A percentile compares a stretch with the other conserved stretches of the same genome.
Conservation (phyloP, 768 basidiomycete species). For the Leccinellum albellum region DNA sequence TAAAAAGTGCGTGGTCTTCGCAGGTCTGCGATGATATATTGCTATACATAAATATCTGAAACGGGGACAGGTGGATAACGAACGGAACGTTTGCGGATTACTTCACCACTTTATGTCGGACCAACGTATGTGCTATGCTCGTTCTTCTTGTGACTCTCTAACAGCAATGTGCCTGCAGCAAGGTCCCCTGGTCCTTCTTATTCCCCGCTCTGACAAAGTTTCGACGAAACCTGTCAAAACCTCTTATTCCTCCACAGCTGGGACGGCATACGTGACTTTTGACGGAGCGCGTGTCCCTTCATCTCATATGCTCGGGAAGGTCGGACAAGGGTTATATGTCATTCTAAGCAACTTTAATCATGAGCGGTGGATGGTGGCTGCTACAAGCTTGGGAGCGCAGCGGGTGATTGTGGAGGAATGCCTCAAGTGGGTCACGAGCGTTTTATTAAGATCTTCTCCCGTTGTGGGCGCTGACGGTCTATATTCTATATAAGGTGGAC, state of each 20-base stretch:
- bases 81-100: constrained; percentile 85
- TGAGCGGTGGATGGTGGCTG: constrained; percentile 84
- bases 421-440: constrained; percentile 53
- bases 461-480: constrained; percentile 5
- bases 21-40: not conserved
- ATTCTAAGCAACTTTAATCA: constrained; percentile 88
- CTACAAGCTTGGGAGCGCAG: constrained; percentile 69
- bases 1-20: constrained; percentile 64
- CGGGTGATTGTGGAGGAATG: constrained; percentile 85
- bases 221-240: constrained; percentile 91
- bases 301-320: constrained; percentile 81
- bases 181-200: constrained; percentile 73
- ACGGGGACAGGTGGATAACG: constrained; percentile 71
- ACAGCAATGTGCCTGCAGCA: constrained; percentile 35
- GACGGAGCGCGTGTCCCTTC: constrained; percentile 80
- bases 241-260: constrained; percentile 86
- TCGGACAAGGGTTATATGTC: constrained; percentile 79
- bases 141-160: not conserved
- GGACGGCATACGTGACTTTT: constrained; percentile 84
- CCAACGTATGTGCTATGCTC: constrained; percentile 44
- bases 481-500: constrained; percentile 63
- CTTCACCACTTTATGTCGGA: constrained; percentile 76
- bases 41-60: not conserved
- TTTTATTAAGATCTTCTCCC: not conserved
- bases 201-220: constrained; percentile 67